Percentiles rank a stretch among this genome's conserved stretches.
Evolutionary conservation across 352 stramenopile species (phyloP).

Genomic region (Phytophthora boehmeriae): DNA sequence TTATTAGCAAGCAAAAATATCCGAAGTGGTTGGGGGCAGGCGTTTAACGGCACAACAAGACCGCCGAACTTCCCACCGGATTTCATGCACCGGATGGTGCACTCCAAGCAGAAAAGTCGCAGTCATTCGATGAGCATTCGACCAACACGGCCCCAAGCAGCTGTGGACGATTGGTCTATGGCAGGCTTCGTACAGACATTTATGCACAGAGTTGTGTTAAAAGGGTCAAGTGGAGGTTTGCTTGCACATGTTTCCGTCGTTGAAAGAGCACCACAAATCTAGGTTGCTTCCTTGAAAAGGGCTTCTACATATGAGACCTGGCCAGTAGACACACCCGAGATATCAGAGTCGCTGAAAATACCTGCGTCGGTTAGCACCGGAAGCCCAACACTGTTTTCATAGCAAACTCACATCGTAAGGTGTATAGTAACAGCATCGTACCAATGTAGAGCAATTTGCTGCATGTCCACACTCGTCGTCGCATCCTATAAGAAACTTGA

Average conservation of each 20-base stretch:
- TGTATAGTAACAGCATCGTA: no score
- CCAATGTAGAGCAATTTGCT: no score
- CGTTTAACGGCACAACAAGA: conserved; percentile 22
- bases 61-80: conserved; percentile 25
- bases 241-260: neutral
- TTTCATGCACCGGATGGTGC: conserved; percentile 6
- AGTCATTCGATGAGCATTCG: conserved; percentile 23
- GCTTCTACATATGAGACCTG: no score
- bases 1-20: conserved; percentile 26
- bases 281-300: no score
- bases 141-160: conserved; percentile 28
- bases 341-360: no score
- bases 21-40: neutral
- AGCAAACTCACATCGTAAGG: no score
- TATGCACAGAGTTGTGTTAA: neutral
- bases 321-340: no score
- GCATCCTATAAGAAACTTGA: no score
- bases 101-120: conserved; percentile 8
- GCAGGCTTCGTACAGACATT: conserved; percentile 16
- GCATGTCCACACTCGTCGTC: no score
- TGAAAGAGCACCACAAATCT: no score
- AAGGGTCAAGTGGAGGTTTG: conserved; percentile 9
- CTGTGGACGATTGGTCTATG: conserved; percentile 25
- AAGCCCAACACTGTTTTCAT: no score
- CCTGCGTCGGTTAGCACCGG: no score